Conservation (phyloP, 495 filamentous ascomycete genomes). For the Trichocladium uniseriatum region DNA sequence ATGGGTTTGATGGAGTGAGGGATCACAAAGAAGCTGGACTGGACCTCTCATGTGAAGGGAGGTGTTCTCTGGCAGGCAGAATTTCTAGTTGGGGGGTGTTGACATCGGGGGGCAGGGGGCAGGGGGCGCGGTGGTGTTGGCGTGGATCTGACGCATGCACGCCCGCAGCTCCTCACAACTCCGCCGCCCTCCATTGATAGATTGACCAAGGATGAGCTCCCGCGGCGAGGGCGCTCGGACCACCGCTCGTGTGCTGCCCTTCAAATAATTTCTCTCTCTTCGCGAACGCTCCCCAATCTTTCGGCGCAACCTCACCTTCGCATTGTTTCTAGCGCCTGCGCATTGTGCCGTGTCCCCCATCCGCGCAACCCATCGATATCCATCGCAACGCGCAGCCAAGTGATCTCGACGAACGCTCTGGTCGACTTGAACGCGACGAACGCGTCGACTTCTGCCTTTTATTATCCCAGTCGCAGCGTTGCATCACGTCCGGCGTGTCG, state of each 20-base stretch:
- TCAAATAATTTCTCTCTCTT: conserved; percentile 27
- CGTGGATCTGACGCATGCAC: conserved; percentile 12
- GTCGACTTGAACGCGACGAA: conserved; percentile 18
- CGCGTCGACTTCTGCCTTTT: conserved; percentile 21
- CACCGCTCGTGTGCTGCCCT: conserved; percentile 19
- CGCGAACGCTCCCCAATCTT: conserved; percentile 23
- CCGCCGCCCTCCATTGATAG: conserved; percentile 1
- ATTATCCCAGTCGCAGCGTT: conserved; percentile 13
- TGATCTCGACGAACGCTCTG: conserved; percentile 6
- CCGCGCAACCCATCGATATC: conserved; percentile 18
- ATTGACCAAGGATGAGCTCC: conserved; percentile 10
- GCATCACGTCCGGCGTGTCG: not conserved
- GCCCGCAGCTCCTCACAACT: not conserved
- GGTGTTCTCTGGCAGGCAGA: not conserved
- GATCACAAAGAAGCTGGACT: too few relatives aligned
- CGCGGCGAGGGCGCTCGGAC: conserved; percentile 24
- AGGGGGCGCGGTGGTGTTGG: not conserved
- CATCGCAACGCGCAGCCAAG: conserved; percentile 14
- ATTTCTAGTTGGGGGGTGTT: not conserved
- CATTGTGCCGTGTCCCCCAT: conserved; percentile 17
- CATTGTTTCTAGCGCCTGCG: conserved; percentile 16
- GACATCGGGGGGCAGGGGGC: not conserved
- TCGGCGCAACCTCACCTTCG: conserved; percentile 18
- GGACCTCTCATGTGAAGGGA: too few relatives aligned
- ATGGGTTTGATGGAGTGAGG: too few relatives aligned